Percentiles rank a stretch among this genome's conserved stretches.
phyloP scores from a whole-genome alignment of 2,329 filamentous ascomycete species.

The Trichoderma simmonsii region DNA sequence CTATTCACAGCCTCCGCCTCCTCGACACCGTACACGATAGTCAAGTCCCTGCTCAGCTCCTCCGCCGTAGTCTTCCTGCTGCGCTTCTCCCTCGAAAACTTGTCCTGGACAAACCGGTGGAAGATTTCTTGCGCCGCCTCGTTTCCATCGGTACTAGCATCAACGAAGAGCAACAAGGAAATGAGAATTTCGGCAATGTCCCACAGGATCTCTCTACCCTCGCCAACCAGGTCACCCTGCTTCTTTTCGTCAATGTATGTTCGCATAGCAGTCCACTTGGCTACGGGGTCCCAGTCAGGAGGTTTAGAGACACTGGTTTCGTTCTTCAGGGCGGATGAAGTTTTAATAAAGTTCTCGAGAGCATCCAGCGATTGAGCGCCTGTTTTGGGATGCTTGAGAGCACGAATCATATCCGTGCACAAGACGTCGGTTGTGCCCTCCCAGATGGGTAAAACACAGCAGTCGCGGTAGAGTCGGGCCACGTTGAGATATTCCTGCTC shows the following conservation, averaged over 20 bases:
- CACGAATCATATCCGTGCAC: slow-evolving; percentile 49
- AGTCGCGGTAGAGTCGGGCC: slow-evolving; percentile 63
- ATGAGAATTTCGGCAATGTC: slow-evolving; percentile 43
- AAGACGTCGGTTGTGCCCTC: slow-evolving; percentile 72
- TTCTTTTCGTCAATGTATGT: slow-evolving; percentile 33
- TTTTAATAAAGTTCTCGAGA: slow-evolving; percentile 40
- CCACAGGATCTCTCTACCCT: slow-evolving; percentile 46
- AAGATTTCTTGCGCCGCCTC: slow-evolving; percentile 39
- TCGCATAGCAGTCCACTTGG: slow-evolving; percentile 42
- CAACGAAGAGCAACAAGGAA: slow-evolving; percentile 41
- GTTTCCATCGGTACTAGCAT: slow-evolving; percentile 38
- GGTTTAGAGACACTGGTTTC: slow-evolving; percentile 24
- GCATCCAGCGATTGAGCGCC: slow-evolving; percentile 40
- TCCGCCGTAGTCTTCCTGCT: slow-evolving; percentile 24
- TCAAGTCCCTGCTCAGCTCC: slow-evolving; percentile 32
- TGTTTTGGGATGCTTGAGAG: slow-evolving; percentile 43
- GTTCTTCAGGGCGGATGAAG: slow-evolving; percentile 23
- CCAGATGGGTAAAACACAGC: slow-evolving; percentile 63
- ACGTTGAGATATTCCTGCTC: slow-evolving; percentile 64
- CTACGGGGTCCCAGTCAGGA: slow-evolving; percentile 30
- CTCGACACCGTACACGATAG: slow-evolving; percentile 37
- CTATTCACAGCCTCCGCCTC: slow-evolving; percentile 21
- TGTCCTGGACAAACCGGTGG: slow-evolving; percentile 36
- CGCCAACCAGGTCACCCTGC: slow-evolving; percentile 41
- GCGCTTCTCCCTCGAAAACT: slow-evolving; percentile 22